Conservation (phyloP, 1,139 yeast genomes). For the Yamadazyma diospyri region DNA sequence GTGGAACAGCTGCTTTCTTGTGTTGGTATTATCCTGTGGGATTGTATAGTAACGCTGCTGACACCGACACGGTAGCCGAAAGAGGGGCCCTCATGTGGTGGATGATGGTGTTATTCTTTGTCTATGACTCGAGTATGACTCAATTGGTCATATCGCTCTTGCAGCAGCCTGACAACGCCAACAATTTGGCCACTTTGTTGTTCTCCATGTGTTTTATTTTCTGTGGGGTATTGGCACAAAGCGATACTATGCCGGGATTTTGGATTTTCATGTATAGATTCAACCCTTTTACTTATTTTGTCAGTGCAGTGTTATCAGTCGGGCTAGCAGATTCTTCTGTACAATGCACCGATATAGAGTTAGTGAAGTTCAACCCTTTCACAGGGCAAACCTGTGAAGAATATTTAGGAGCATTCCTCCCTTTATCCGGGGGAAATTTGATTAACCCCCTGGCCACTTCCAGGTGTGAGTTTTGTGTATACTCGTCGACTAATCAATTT, state of each 20-base stretch:
- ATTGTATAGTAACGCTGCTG: conserved; percentile 30
- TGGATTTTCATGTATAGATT: conserved; percentile 60
- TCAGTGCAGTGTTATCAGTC: conserved; percentile 37
- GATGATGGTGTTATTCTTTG: conserved; percentile 49
- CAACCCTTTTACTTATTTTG: conserved; percentile 65
- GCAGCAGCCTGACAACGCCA: conserved; percentile 71
- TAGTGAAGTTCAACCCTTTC: conserved; percentile 24
- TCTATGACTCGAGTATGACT: conserved; percentile 63
- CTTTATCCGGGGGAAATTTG: conserved; percentile 49
- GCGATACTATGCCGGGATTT: conserved; percentile 44
- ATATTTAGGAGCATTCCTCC: conserved; percentile 46
- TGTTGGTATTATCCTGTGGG: conserved; percentile 44
- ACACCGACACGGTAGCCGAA: conserved; percentile 24
- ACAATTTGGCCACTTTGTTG: conserved; percentile 58
- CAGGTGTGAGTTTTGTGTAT: conserved; percentile 51
- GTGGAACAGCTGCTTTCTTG: conserved; percentile 34
- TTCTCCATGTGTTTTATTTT: conserved; percentile 63
- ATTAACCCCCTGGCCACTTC: conserved; percentile 39
- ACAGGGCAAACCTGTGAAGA: conserved; percentile 55
- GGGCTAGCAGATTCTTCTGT: conserved; percentile 26
- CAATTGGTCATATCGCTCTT: conserved; percentile 60
- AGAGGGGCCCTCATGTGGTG: conserved; percentile 73
- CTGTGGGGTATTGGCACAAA: conserved; percentile 81
- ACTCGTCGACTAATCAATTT: conserved; percentile 48
- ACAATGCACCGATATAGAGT: conserved; percentile 26